phyloP scores from a whole-genome alignment of 176 grass and related monocot genomes.

The Metroxylon sagu region DNA sequence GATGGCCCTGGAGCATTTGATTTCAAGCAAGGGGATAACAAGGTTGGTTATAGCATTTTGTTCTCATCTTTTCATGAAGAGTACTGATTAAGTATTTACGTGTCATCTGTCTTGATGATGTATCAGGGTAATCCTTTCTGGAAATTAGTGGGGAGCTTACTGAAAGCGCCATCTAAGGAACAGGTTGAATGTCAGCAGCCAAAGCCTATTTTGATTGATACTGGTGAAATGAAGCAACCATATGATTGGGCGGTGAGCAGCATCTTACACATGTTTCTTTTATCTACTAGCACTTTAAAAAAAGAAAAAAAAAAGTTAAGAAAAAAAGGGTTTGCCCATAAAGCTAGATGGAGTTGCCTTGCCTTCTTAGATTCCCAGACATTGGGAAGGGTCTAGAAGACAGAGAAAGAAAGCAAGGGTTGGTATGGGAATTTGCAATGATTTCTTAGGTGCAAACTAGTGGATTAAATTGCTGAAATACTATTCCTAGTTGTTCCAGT shows the following conservation, averaged over 20 bases:
- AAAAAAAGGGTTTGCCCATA: too few relatives aligned
- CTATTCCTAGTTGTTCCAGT: too few relatives aligned
- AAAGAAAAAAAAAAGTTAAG: too few relatives aligned
- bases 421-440: too few relatives aligned
- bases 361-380: too few relatives aligned
- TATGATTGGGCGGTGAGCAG: conserved; percentile 89
- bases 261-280: background rate
- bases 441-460: too few relatives aligned
- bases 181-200: conserved; percentile 79
- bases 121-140: conserved; percentile 94
- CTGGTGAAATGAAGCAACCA: conserved; percentile 89
- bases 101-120: conserved; percentile 6
- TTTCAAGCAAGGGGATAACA: conserved; percentile 87
- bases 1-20: conserved; percentile 97
- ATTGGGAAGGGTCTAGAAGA: too few relatives aligned
- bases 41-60: conserved; percentile 38
- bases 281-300: background rate
- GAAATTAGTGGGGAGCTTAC: conserved; percentile 68
- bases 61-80: background rate
- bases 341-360: too few relatives aligned
- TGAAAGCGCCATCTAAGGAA: conserved; percentile 66
- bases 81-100: background rate
- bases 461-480: too few relatives aligned
- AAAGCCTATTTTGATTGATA: conserved; percentile 96
- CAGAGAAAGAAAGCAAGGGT: too few relatives aligned